phyloP scores from a whole-genome alignment of 208 protist species.

The Acanthamoeba divionensis region DNA sequence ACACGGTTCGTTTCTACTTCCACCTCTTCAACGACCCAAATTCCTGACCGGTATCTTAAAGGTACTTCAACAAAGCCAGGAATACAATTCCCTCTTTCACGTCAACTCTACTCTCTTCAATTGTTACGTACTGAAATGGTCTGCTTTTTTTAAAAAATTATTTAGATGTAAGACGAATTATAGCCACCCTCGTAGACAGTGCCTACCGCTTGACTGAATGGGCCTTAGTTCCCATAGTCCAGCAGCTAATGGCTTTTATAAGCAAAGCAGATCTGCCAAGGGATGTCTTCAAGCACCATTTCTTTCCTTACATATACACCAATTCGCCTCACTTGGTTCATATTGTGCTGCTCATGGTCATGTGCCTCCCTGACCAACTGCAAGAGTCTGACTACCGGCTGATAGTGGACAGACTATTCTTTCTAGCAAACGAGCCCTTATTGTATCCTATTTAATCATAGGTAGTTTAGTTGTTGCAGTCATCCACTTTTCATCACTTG shows the following conservation, averaged over 20 bases:
- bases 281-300: constrained; percentile 52
- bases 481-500: too few relatives aligned
- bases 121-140: too few relatives aligned
- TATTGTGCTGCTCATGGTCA: not conserved
- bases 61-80: too few relatives aligned
- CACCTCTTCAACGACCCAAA: too few relatives aligned
- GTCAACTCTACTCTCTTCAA: too few relatives aligned
- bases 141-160: too few relatives aligned
- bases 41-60: too few relatives aligned
- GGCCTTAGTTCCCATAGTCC: not conserved
- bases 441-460: not conserved
- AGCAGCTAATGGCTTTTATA: constrained; percentile 32
- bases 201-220: not conserved
- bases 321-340: not conserved
- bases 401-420: not conserved
- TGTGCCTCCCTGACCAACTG: constrained; percentile 20
- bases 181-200: not conserved
- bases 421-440: not conserved
- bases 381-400: not conserved
- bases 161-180: not conserved
- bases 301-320: not conserved
- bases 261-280: not conserved
- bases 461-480: too few relatives aligned
- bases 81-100: not conserved
- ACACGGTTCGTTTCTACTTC: too few relatives aligned